A percentile compares a stretch with the other conserved stretches of the same genome.
Evolutionary conservation across 2,329 filamentous ascomycete genomes (phyloP).

Genomic region (Cadophora luteo-olivacea): DNA sequence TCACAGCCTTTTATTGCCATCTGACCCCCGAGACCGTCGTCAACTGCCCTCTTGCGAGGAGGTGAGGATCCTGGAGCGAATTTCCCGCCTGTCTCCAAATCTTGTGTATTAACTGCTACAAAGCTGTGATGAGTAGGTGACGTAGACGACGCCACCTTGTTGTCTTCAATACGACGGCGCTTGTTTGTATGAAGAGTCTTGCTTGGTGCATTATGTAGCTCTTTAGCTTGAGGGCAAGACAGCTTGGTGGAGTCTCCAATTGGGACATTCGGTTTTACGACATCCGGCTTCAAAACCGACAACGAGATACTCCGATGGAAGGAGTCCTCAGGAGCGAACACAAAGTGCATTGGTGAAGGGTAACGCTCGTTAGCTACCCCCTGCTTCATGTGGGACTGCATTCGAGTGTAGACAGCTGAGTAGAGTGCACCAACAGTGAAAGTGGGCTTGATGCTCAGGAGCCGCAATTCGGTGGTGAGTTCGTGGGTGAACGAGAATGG

Average conservation of each 20-base stretch:
- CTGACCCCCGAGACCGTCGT: neutral
- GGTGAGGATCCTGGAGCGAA: neutral
- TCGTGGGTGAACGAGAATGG: slow-evolving; percentile 21
- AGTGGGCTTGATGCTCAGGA: neutral
- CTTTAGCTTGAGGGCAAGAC: too few species aligned
- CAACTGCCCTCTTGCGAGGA: too few species aligned
- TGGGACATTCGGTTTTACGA: neutral
- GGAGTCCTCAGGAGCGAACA: neutral
- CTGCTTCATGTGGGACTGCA: neutral
- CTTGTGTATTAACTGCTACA: too few species aligned
- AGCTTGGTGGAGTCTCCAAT: too few species aligned
- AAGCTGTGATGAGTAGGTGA: too few species aligned
- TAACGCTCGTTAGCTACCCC: neutral
- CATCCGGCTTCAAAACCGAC: neutral
- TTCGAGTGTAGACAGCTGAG: slow-evolving; percentile 7
- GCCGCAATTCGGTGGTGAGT: slow-evolving; percentile 15
- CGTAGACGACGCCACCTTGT: neutral
- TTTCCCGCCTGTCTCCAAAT: neutral
- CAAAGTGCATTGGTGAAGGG: neutral
- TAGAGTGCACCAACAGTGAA: slow-evolving; percentile 23
- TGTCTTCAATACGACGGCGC: neutral
- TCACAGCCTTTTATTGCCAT: too few species aligned
- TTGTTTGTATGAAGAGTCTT: neutral
- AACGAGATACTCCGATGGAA: neutral
- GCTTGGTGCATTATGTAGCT: neutral